Conservation (phyloP, 306 rosid genomes). For the Geum urbanum region DNA sequence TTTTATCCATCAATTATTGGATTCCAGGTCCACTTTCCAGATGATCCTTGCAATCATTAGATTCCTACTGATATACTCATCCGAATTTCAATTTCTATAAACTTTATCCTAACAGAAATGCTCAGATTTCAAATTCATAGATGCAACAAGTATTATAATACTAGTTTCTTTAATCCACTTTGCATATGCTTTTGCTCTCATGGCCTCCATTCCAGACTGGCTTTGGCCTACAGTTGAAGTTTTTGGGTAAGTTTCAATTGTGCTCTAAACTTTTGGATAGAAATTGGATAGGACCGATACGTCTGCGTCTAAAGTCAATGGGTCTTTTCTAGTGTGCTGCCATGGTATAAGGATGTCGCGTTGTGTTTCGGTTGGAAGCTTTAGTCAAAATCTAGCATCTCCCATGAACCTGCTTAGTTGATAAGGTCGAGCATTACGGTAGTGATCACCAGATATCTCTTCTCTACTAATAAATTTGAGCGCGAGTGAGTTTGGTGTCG, state of each 20-base stretch:
- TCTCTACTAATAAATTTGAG: too few relatives aligned
- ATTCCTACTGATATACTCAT: constrained; percentile 10
- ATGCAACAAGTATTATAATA: neutral
- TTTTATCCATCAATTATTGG: constrained; percentile 16
- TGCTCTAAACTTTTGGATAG: neutral
- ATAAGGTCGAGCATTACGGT: too few relatives aligned
- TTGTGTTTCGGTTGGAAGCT: neutral
- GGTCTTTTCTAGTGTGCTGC: constrained; percentile 10
- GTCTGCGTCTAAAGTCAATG: neutral
- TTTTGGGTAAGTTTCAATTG: neutral
- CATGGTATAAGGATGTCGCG: neutral
- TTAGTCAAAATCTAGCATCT: neutral
- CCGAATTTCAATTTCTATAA: neutral
- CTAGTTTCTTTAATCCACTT: neutral
- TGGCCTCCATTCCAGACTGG: constrained; percentile 19
- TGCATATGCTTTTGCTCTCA: constrained; percentile 18
- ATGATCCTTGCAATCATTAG: constrained; percentile 18
- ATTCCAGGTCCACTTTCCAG: constrained; percentile 21
- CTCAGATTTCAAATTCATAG: constrained; percentile 1
- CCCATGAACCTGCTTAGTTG: too few relatives aligned
- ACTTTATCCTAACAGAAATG: constrained; percentile 1
- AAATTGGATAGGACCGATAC: neutral
- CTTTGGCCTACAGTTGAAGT: neutral
- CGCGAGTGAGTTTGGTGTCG: too few relatives aligned
- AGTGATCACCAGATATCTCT: too few relatives aligned